Percentiles rank a stretch among this genome's conserved stretches.
Conservation (phyloP, 2,329 filamentous ascomycete species). For the Spiromastix sp. region DNA sequence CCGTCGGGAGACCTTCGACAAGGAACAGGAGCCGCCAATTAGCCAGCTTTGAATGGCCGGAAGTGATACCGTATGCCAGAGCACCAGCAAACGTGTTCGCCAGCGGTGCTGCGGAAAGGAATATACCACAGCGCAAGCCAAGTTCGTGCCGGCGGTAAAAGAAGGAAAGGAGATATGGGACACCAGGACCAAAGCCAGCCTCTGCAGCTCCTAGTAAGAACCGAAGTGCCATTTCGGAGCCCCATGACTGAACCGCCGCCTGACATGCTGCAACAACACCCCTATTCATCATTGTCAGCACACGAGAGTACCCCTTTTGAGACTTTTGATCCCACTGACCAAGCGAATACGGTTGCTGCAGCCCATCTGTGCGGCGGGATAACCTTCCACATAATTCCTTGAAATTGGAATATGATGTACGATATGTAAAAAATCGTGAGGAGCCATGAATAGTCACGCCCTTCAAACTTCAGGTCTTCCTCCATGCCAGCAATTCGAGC, state of each 20-base stretch:
- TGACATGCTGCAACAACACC: constrained; percentile 39
- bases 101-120: constrained; percentile 49
- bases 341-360: constrained; percentile 31
- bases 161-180: constrained; percentile 44
- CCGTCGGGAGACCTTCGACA: constrained; percentile 53
- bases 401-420: constrained; percentile 34
- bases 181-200: constrained; percentile 35
- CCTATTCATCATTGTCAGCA: constrained; percentile 22
- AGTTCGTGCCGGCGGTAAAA: constrained; percentile 50
- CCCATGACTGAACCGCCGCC: constrained; percentile 34
- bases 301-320: no score
- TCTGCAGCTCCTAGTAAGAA: constrained; percentile 40
- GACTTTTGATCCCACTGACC: constrained; percentile 18
- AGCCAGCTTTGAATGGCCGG: constrained; percentile 45
- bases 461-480: constrained; percentile 38
- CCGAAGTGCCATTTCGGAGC: constrained; percentile 38
- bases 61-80: constrained; percentile 55
- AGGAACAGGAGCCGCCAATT: constrained; percentile 58
- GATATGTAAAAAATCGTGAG: constrained; percentile 45
- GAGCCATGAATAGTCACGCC: constrained; percentile 40
- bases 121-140: constrained; percentile 47
- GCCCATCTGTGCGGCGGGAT: constrained; percentile 33
- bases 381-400: constrained; percentile 37
- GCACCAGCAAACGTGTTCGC: constrained; percentile 71
- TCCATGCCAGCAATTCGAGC: constrained; percentile 45